phyloP scores from a whole-genome alignment of 2,329 filamentous ascomycete genomes.

The Blastomyces gilchristii region DNA sequence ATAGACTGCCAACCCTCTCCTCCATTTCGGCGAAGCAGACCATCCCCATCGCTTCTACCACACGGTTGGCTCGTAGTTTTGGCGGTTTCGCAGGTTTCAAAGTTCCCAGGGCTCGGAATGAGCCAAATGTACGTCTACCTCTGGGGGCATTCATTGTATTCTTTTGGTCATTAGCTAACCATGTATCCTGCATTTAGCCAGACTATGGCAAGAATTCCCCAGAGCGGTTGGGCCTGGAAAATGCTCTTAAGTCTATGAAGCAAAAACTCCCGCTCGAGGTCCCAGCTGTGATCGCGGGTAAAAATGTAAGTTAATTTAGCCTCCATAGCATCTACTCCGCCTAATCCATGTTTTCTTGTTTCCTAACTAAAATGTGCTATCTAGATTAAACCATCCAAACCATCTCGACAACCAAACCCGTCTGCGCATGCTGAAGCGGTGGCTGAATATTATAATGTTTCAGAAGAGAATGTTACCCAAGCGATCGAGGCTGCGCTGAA shows the following conservation, averaged over 20 bases:
- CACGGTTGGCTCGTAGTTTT: neutral
- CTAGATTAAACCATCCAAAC: conserved; percentile 2
- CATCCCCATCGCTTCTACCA: neutral
- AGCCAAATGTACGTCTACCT: conserved; percentile 9
- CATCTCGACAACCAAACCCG: conserved; percentile 59
- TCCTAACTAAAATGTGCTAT: neutral
- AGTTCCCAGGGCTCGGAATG: conserved; percentile 11
- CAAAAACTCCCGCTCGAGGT: conserved; percentile 10
- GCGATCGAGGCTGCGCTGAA: conserved; percentile 76
- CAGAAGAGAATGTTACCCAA: conserved; percentile 59
- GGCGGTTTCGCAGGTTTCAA: conserved; percentile 9
- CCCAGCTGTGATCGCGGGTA: conserved; percentile 5
- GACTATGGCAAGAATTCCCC: conserved; percentile 11
- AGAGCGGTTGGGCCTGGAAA: conserved; percentile 10
- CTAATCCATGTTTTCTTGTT: no score
- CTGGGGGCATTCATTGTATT: no score
- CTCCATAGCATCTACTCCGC: neutral
- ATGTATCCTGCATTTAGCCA: neutral
- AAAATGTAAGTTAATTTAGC: neutral
- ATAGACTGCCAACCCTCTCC: neutral
- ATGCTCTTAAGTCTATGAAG: conserved; percentile 8
- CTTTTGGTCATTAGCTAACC: neutral
- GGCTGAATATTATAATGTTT: conserved; percentile 76
- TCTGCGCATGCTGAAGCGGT: conserved; percentile 65
- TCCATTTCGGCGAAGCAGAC: neutral